Percentiles rank a stretch among this genome's conserved stretches.
phyloP scores from a whole-genome alignment of 2,329 filamentous ascomycete species.

The Aspergillus sp. region DNA sequence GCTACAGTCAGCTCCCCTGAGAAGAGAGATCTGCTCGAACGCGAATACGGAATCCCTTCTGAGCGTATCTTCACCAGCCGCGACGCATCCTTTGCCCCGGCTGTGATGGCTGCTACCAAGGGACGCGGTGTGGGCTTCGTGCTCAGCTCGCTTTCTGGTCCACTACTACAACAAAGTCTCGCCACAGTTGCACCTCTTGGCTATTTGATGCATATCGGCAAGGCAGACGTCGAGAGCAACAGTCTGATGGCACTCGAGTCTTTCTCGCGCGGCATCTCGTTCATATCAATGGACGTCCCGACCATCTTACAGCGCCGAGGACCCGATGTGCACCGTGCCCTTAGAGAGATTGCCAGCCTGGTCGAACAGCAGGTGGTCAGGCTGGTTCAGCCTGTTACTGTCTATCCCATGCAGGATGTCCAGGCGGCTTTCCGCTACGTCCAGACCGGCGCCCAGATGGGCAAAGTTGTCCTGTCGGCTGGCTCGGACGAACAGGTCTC shows the following conservation, averaged over 20 bases:
- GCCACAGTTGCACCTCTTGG: constrained; percentile 23
- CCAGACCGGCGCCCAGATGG: constrained; percentile 36
- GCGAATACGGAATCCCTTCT: constrained; percentile 17
- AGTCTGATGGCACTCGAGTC: not conserved
- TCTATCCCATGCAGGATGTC: constrained; percentile 7
- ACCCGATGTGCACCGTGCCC: not conserved
- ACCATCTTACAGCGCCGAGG: not conserved
- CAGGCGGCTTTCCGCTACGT: constrained; percentile 32
- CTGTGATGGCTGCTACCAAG: constrained; percentile 19
- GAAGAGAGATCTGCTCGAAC: constrained; percentile 19
- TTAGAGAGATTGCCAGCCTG: not conserved
- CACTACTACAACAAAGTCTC: constrained; percentile 15
- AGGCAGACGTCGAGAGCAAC: constrained; percentile 17
- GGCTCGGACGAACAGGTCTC: not conserved
- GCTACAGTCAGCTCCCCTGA: constrained; percentile 23
- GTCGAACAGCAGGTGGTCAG: not conserved
- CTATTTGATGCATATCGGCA: constrained; percentile 25
- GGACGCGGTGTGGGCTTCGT: constrained; percentile 28
- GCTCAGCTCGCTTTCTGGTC: constrained; percentile 30
- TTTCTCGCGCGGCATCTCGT: not conserved
- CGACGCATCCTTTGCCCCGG: constrained; percentile 18
- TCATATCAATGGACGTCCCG: not conserved
- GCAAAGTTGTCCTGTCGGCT: constrained; percentile 35
- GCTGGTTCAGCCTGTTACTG: constrained; percentile 8
- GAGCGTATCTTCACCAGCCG: constrained; percentile 27